These are phyloP conservation scores for Sclerotinia borealis DNA, from an alignment of 2,329 filamentous ascomycete species.

Conservation along the genomic window DNA sequence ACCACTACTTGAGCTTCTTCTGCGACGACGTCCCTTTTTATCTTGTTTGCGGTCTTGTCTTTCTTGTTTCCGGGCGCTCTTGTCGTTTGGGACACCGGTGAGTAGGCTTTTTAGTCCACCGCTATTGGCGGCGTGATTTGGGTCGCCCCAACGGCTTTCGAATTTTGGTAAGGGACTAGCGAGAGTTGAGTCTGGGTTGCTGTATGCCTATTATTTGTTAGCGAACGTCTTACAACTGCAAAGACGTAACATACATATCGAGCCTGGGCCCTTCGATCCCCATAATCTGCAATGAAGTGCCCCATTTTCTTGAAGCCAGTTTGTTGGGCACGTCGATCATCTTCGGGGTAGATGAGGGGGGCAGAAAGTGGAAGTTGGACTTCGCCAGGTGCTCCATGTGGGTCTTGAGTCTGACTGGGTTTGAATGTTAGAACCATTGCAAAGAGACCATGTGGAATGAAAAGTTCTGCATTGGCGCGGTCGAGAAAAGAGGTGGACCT, in stretches of 20 bases:
- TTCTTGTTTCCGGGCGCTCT: neutral
- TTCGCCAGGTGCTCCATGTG: neutral
- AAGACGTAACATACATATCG: conserved; percentile 7
- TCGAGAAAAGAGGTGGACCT: conserved; percentile 46
- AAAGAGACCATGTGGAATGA: conserved; percentile 48
- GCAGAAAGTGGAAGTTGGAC: neutral
- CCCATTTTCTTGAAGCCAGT: conserved; percentile 32
- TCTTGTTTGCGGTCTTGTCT: neutral
- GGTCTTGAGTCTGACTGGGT: conserved; percentile 27
- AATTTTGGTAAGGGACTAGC: neutral
- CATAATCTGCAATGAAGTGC: conserved; percentile 29
- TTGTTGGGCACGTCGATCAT: neutral
- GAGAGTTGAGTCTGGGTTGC: neutral
- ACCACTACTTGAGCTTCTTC: neutral
- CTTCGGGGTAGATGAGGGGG: neutral
- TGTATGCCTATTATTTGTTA: neutral
- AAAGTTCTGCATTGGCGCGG: conserved; percentile 47
- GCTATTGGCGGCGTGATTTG: neutral
- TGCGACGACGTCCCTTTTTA: neutral
- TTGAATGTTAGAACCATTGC: conserved; percentile 48
- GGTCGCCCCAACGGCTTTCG: conserved; percentile 1
- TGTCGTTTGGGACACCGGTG: neutral
- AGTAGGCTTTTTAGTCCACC: conserved; percentile 3
- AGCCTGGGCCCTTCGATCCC: conserved; percentile 14
- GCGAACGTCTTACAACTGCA: fast-evolving